phyloP scores from a whole-genome alignment of 495 filamentous ascomycete species.

The Xylaria telfairii region DNA sequence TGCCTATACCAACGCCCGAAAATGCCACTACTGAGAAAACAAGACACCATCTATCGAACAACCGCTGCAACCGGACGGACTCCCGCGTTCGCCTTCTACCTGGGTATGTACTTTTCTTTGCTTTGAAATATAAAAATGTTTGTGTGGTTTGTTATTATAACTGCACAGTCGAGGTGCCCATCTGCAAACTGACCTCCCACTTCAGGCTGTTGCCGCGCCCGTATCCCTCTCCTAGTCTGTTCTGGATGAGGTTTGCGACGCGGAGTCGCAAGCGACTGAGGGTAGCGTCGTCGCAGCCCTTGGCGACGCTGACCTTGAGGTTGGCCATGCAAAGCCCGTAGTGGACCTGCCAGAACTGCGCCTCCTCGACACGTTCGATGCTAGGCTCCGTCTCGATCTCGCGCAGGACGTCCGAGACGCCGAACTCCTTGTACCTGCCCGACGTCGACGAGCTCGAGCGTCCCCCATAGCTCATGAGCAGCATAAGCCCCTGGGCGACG shows the following conservation, averaged over 20 bases:
- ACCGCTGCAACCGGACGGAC: neutral
- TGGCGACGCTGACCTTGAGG: slow-evolving; percentile 74
- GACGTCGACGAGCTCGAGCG: slow-evolving; percentile 25
- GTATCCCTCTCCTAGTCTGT: slow-evolving; percentile 85
- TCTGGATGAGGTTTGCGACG: slow-evolving; percentile 79
- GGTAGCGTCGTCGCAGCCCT: slow-evolving; percentile 64
- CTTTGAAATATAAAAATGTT: neutral
- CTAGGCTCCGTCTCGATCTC: slow-evolving; percentile 83
- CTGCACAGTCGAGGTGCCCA: slow-evolving; percentile 32
- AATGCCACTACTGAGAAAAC: slow-evolving; percentile 19
- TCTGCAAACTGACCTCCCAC: slow-evolving; percentile 81
- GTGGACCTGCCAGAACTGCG: slow-evolving; percentile 97
- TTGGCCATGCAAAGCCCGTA: slow-evolving; percentile 97
- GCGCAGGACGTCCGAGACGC: slow-evolving; percentile 75
- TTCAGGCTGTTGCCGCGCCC: slow-evolving; percentile 74
- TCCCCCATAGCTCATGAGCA: slow-evolving; percentile 82
- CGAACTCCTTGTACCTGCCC: slow-evolving; percentile 43
- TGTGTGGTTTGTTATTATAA: neutral
- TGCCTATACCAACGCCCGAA: slow-evolving; percentile 24
- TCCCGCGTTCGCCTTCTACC: neutral
- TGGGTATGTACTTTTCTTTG: slow-evolving; percentile 1
- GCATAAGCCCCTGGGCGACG: slow-evolving; percentile 85
- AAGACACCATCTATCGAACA: neutral
- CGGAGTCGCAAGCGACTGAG: slow-evolving; percentile 72
- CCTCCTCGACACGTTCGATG: slow-evolving; percentile 81